Evolutionary conservation across 2,329 filamentous ascomycete species (phyloP), one percentile per base, ranked within the genome.

Genomic region (Ophiostoma himal-ulmi): DNA sequence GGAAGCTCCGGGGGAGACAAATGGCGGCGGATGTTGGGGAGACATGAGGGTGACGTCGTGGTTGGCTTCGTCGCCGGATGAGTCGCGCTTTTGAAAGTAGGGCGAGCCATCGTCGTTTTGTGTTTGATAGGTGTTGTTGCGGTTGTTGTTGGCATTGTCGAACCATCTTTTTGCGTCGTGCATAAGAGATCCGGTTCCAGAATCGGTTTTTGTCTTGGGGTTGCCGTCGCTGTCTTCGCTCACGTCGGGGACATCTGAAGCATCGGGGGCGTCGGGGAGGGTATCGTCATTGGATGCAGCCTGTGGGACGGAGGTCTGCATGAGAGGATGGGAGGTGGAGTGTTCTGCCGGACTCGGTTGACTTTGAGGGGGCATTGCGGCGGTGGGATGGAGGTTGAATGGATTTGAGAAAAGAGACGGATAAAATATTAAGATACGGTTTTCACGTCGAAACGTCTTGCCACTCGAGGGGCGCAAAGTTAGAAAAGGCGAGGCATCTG

Each of bases 101-200:
- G 85, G 20, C 20, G 36, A 11, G 20, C 11, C n/a, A 26, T 41
- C 65, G 39, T 67, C 65, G 22, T 67, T 20, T 10, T 10, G 37
- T 14, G 41, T n/a, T 26, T 52, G 14, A n/a, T 54, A 81, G 0
- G 78, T 79, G 13, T 78, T 79, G 0, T 78, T 81, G 0, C 82
- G 81, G 60, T 87, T 84, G 64, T 81, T 77, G 62, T 87, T 87
- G 5, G 83, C 84, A 13, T 78, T 78, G 48, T 87, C 82, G 70
- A 87, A 87, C 85, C 85, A 88, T 48, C 78, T 81, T 48, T 80
- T 83, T 0, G 84, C 80, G 68, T 87, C 84, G 73, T 83, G 86
- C 4, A 80, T 76, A 3, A 79, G 78, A 0, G 84, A 86, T 30
- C 81, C 79, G 65, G 48, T 83, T 86, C 79, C 82, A 0, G 84